phyloP scores from a whole-genome alignment of 345 rosid species.

The Punica granatum region DNA sequence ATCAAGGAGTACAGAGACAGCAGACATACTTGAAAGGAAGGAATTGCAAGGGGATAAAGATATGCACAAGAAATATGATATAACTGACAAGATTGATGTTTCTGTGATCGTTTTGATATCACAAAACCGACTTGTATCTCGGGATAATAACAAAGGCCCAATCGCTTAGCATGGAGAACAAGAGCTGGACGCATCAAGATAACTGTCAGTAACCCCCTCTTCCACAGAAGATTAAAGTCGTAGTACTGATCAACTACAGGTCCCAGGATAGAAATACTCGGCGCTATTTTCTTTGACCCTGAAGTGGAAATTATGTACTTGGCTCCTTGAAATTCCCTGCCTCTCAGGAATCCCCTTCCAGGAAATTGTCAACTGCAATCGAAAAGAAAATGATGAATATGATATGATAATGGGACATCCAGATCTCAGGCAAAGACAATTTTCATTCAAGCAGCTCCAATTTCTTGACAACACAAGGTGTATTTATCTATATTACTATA shows the following conservation, averaged over 20 bases:
- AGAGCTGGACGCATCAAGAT: background rate
- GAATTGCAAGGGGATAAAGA: background rate
- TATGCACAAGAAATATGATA: background rate
- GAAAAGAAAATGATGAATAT: background rate
- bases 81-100: background rate
- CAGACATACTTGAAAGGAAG: background rate
- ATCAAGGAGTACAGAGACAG: background rate
- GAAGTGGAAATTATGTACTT: constrained; percentile 67
- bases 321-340: constrained; percentile 33
- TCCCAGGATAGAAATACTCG: constrained; percentile 78
- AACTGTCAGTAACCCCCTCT: background rate
- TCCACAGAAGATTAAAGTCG: background rate
- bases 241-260: constrained; percentile 21
- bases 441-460: background rate
- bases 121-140: background rate
- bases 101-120: background rate
- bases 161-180: background rate
- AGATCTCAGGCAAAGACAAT: background rate
- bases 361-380: constrained; percentile 57
- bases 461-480: background rate
- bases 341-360: constrained; percentile 27
- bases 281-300: constrained; percentile 64
- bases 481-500: background rate
- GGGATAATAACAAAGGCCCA: background rate
- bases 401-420: background rate